These are phyloP conservation scores for Herpotrichia juniperi DNA, from an alignment of 2,329 filamentous ascomycete species.

Conservation along the genomic window DNA sequence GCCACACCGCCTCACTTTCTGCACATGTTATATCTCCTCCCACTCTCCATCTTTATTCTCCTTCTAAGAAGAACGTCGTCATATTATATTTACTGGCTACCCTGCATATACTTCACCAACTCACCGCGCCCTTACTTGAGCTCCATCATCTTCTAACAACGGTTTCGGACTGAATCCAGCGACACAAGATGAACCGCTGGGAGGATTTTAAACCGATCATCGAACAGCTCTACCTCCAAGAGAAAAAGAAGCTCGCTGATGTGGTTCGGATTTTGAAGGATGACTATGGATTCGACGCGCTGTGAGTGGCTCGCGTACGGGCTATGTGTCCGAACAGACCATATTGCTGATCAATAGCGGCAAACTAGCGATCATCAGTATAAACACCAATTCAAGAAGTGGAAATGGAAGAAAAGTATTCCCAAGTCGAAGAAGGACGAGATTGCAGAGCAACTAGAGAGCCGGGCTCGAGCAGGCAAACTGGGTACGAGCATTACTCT, in stretches of 20 bases:
- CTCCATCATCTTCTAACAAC: neutral
- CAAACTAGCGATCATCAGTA: constrained; percentile 35
- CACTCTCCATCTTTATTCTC: too few relatives aligned
- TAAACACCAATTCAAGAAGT: constrained; percentile 42
- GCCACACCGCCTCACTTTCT: neutral
- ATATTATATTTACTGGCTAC: too few relatives aligned
- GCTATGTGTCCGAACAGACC: neutral
- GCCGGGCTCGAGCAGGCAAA: constrained; percentile 21
- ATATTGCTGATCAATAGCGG: neutral
- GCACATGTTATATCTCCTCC: too few relatives aligned
- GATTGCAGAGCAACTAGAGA: constrained; percentile 19
- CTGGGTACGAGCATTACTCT: constrained; percentile 17
- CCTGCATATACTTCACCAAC: neutral
- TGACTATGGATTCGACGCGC: constrained; percentile 18
- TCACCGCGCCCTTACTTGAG: neutral
- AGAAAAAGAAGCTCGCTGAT: constrained; percentile 16
- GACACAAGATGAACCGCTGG: too few relatives aligned
- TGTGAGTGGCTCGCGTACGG: constrained; percentile 13
- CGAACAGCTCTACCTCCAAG: constrained; percentile 16
- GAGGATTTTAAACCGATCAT: constrained; percentile 18
- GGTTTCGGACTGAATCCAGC: neutral
- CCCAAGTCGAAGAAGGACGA: constrained; percentile 24
- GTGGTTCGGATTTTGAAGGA: constrained; percentile 13
- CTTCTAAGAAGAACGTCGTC: too few relatives aligned
- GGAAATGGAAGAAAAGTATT: constrained; percentile 36